phyloP scores from a whole-genome alignment of 2,329 filamentous ascomycete genomes.

The Aspergillus udagawae region DNA sequence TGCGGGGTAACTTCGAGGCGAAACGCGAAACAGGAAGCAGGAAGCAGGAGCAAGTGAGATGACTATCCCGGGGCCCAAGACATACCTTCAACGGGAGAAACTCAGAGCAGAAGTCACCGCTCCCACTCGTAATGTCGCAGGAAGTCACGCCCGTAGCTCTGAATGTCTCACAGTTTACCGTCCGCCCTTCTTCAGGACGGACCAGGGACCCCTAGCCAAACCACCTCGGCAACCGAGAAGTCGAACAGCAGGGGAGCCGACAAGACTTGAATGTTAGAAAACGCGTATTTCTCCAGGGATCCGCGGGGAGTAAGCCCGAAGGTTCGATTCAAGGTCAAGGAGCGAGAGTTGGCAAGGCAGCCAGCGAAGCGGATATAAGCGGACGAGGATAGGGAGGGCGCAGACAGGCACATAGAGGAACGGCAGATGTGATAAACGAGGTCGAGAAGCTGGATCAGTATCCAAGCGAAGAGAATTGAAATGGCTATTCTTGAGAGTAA shows the following conservation, averaged over 20 bases:
- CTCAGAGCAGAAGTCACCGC: background rate
- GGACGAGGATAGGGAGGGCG: slow-evolving; percentile 25
- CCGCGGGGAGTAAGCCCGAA: slow-evolving; percentile 8
- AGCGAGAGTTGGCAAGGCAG: slow-evolving; percentile 21
- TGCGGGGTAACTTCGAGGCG: background rate
- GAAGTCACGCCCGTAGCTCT: background rate
- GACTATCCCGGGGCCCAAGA: background rate
- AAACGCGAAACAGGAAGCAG: background rate
- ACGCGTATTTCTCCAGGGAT: slow-evolving; percentile 13
- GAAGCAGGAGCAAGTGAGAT: background rate
- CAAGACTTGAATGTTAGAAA: slow-evolving; percentile 12
- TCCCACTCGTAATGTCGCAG: background rate
- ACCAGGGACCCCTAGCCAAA: slow-evolving; percentile 47
- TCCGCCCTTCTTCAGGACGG: slow-evolving; percentile 52
- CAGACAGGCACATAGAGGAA: slow-evolving; percentile 38
- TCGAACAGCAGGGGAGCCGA: slow-evolving; percentile 19
- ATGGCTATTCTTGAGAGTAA: slow-evolving; percentile 2
- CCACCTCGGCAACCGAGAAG: slow-evolving; percentile 29
- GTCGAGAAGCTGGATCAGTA: slow-evolving; percentile 3
- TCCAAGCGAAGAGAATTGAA: slow-evolving; percentile 1
- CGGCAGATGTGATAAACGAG: background rate
- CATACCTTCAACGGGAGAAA: background rate
- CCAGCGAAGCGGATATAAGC: slow-evolving; percentile 24
- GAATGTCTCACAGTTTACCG: slow-evolving; percentile 38
- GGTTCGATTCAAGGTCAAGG: slow-evolving; percentile 12